phyloP scores from a whole-genome alignment of 257 asterid species.

The Solanum arcanum region DNA sequence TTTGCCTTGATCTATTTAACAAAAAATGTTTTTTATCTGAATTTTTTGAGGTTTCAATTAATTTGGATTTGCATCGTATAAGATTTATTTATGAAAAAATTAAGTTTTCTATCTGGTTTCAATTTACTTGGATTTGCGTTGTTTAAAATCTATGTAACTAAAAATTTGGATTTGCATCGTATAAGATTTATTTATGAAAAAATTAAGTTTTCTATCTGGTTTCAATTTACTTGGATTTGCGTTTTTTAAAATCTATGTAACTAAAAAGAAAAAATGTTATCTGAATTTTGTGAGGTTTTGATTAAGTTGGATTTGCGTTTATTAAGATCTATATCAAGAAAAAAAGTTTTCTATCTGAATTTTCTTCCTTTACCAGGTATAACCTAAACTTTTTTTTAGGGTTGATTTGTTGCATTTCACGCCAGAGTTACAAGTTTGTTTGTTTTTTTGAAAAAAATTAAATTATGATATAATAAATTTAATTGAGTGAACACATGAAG shows the following conservation, averaged over 20 bases:
- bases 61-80: not conserved
- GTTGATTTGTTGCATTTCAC: not conserved
- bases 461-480: too few species aligned
- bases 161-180: too few species aligned
- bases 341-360: not conserved
- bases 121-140: not conserved
- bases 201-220: too few species aligned
- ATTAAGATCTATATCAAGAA: not conserved
- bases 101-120: too few species aligned
- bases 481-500: not conserved
- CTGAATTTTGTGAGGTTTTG: not conserved
- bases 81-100: not conserved
- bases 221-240: not conserved
- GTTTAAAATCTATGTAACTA: not conserved
- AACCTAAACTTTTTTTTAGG: not conserved
- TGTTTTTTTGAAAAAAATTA: too few species aligned
- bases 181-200: not conserved
- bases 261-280: too few species aligned
- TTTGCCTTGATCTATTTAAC: not conserved
- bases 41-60: not conserved
- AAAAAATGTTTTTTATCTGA: too few species aligned
- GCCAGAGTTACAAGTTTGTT: not conserved
- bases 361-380: not conserved
- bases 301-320: not conserved
- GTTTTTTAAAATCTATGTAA: not conserved